A percentile compares a stretch with the other conserved stretches of the same genome.
phyloP scores from a whole-genome alignment of 768 basidiomycete species.

The Lactarius trivialis region DNA sequence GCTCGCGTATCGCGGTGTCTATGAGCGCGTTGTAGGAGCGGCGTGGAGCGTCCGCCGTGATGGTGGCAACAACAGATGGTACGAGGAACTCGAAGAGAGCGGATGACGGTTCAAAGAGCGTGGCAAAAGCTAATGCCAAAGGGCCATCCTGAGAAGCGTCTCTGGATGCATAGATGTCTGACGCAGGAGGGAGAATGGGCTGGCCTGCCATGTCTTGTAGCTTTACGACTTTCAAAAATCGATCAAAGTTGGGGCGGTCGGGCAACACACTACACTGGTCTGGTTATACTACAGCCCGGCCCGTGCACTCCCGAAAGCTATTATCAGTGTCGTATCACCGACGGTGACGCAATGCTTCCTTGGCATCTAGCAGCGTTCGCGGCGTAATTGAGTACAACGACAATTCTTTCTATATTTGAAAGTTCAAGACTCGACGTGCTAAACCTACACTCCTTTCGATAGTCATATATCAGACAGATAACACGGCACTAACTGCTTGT shows the following conservation, averaged over 20 bases:
- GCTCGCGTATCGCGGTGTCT: slow-evolving; percentile 41
- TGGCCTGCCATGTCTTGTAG: slow-evolving; percentile 8
- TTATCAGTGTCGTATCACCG: background rate
- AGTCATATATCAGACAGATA: background rate
- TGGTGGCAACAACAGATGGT: slow-evolving; percentile 49
- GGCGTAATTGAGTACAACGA: background rate
- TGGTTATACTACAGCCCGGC: background rate
- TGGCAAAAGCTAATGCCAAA: slow-evolving; percentile 33
- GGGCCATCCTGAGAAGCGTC: slow-evolving; percentile 22
- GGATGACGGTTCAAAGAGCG: slow-evolving; percentile 35
- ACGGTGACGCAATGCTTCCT: background rate
- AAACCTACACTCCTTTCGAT: background rate
- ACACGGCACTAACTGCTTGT: background rate
- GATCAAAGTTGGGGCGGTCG: background rate
- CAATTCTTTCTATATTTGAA: background rate
- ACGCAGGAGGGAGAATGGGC: slow-evolving; percentile 7
- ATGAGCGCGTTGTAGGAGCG: slow-evolving; percentile 49
- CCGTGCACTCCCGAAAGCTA: background rate
- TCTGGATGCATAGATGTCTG: slow-evolving; percentile 12
- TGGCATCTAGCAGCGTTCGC: background rate
- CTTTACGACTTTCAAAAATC: background rate
- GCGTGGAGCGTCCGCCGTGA: slow-evolving; percentile 16
- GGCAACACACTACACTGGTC: background rate
- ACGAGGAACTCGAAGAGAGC: slow-evolving; percentile 64
- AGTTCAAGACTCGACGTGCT: background rate